Conservation (phyloP, 2,329 filamentous ascomycete species). For the Gyromitra esculenta region DNA sequence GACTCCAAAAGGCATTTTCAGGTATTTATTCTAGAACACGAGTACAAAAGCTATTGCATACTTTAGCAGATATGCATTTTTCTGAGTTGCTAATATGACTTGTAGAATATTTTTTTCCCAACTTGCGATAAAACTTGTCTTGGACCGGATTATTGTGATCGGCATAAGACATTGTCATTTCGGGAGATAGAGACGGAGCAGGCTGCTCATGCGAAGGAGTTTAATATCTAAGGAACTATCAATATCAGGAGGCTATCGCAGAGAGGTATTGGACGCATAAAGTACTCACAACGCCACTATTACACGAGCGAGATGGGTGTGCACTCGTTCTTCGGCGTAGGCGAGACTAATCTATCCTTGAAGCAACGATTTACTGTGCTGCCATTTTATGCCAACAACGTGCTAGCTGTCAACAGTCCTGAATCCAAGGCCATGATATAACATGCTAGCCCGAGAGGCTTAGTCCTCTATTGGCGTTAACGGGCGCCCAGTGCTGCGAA, state of each 20-base stretch:
- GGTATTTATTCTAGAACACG: too few relatives aligned
- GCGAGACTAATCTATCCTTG: background rate
- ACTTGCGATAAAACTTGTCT: too few relatives aligned
- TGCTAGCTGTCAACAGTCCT: background rate
- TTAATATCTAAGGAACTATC: too few relatives aligned
- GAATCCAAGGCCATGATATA: background rate
- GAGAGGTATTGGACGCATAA: background rate
- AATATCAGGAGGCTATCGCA: background rate
- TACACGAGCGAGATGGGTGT: background rate
- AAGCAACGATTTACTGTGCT: background rate
- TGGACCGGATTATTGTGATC: too few relatives aligned
- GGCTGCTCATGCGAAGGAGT: too few relatives aligned
- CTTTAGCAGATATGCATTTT: too few relatives aligned
- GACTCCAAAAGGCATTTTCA: too few relatives aligned
- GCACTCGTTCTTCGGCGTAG: background rate
- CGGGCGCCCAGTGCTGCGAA: background rate
- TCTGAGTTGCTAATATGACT: too few relatives aligned
- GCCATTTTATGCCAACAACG: background rate
- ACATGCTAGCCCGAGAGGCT: background rate
- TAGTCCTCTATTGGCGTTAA: background rate
- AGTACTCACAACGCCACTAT: slow-evolving; percentile 4
- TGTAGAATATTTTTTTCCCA: too few relatives aligned
- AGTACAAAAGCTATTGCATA: too few relatives aligned
- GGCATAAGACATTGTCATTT: too few relatives aligned
- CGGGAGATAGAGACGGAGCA: too few relatives aligned